Conservation (phyloP, 306 rosid genomes). For the Erythrophleum fordii region DNA sequence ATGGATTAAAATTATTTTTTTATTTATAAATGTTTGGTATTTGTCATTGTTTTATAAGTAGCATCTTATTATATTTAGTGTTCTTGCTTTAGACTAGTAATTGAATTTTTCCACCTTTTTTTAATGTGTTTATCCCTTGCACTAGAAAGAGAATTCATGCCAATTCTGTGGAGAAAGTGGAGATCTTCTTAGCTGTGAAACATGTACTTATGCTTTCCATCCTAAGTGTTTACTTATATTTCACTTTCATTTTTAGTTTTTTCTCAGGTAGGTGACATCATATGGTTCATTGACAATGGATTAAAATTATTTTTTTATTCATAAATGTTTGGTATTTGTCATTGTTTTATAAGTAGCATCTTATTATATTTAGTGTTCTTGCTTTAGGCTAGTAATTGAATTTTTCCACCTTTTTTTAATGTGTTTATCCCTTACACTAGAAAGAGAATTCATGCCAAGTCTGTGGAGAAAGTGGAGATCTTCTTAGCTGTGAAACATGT, state of each 20-base stretch:
- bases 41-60: constrained; percentile 21
- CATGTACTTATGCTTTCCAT: constrained; percentile 90
- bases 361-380: constrained; percentile 27
- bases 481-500: constrained; percentile 84
- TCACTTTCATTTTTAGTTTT: neutral
- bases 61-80: constrained; percentile 32
- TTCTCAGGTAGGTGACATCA: neutral
- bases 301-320: neutral
- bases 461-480: constrained; percentile 84
- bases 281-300: neutral
- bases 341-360: constrained; percentile 23
- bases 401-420: constrained; percentile 15
- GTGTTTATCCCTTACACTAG: constrained; percentile 44
- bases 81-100: constrained; percentile 17
- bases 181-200: constrained; percentile 78
- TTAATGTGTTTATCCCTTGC: constrained; percentile 8
- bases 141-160: constrained; percentile 88
- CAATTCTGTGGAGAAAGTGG: constrained; percentile 93
- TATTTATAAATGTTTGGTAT: neutral
- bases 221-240: constrained; percentile 71
- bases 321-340: constrained; percentile 17
- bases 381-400: neutral
- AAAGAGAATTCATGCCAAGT: constrained; percentile 95
- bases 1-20: neutral
- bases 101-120: constrained; percentile 1